Base-by-base conservation (phyloP, 495 filamentous ascomycete species). In the Chlorociboria aeruginascens region DNA sequence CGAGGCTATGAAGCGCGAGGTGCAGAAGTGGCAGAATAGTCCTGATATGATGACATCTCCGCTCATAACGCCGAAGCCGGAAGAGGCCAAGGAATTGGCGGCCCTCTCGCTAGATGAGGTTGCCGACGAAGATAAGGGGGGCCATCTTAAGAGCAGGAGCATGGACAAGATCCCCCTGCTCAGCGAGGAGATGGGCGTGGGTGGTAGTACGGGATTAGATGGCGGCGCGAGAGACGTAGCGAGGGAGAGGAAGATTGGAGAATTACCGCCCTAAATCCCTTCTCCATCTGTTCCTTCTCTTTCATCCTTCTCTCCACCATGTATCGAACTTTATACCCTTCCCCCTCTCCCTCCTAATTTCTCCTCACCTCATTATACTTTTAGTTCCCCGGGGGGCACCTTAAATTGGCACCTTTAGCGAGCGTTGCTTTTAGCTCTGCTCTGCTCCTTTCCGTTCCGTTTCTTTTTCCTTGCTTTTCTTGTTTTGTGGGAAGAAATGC, bases 1-100 rank as follows among this genome's bases (percentile, higher is more conserved):
- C 16, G 93, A 97, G 63, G 76, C 82, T 31, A 74, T 98, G 65
- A 89, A 83, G 68, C 77, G 75, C 48, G 92, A 98, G 62, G 88
- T 96, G 30, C 81, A 79, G 8, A 89, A 86, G 59, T 95, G 88
- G 89, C 88, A 95, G 63, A 66, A 63, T 45, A 70, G 61, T 31
- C 68, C 75, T 2, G 75, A 77, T 1, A 50, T 61, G 45, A 52
- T 67, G 46, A 60, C 60, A 7, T 70, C 61, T 16, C 68, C 70
- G 1, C 16, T 61, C 11, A 58, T 70, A 53, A 62, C 63, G 28
- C 66, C 71, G 1, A 65, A 48, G 28, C 25, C 39, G 13, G 58
- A 61, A 40, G 53, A 25, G 3, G 45, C 45, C 11, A 34, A 11
- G 8, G 58, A 57, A 37, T 45, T 60, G 16, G 47, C 45, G 25